Conservation (phyloP, 352 stramenopile genomes). For the Phytophthora macrochlamydospora region DNA sequence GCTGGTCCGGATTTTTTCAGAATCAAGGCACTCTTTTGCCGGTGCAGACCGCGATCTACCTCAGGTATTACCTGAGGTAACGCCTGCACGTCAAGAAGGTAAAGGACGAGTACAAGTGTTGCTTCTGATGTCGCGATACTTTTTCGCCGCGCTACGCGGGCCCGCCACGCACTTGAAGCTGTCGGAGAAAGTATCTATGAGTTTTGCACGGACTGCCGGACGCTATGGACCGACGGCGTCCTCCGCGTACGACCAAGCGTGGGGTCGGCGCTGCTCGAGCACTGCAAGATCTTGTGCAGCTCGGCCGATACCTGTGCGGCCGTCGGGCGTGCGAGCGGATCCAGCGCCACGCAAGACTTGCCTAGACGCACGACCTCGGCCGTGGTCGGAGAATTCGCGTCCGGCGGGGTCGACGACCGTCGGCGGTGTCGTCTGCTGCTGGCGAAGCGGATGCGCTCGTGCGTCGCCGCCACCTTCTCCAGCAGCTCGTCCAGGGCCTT, state of each 20-base stretch:
- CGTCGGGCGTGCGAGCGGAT: slow-evolving; percentile 49
- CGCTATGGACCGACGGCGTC: slow-evolving; percentile 5
- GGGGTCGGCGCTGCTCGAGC: slow-evolving; percentile 4
- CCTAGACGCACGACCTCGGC: slow-evolving; percentile 37
- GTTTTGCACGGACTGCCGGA: slow-evolving; percentile 12
- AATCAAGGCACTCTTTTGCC: too few species aligned
- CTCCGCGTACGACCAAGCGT: slow-evolving; percentile 25
- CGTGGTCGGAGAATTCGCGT: slow-evolving; percentile 16
- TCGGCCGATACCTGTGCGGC: slow-evolving; percentile 41
- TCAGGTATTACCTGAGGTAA: neutral
- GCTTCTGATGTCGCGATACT: neutral
- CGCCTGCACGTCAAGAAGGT: too few species aligned
- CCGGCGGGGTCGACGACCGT: slow-evolving; percentile 10
- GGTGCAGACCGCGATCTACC: too few species aligned
- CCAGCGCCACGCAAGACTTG: slow-evolving; percentile 46
- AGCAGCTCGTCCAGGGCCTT: slow-evolving; percentile 32
- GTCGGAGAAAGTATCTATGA: slow-evolving; percentile 30
- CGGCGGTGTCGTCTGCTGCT: slow-evolving; percentile 15
- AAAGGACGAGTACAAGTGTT: too few species aligned
- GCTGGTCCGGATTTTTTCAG: too few species aligned
- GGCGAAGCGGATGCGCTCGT: slow-evolving; percentile 33
- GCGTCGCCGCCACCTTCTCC: slow-evolving; percentile 38
- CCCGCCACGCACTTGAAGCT: slow-evolving; percentile 22
- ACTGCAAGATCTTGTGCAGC: slow-evolving; percentile 40
- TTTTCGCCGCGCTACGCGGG: neutral